phyloP scores from a whole-genome alignment of 495 filamentous ascomycete genomes.

The Friedmanniomyces simplex region DNA sequence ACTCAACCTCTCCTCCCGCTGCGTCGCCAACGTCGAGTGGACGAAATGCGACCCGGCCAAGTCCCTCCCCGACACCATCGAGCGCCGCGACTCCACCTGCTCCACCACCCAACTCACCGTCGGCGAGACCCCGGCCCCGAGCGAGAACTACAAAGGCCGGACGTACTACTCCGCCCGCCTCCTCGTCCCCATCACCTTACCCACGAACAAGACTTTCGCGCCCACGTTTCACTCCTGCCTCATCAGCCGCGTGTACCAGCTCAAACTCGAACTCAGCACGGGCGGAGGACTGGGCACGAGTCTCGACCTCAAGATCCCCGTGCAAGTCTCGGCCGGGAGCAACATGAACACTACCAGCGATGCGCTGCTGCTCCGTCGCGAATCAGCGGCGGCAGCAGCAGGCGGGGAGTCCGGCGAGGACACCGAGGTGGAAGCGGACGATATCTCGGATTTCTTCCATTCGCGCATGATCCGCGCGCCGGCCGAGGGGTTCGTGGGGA shows the following conservation, averaged over 20 bases:
- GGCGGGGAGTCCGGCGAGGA: neutral
- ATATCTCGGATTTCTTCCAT: slow-evolving; percentile 15
- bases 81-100: slow-evolving; percentile 53
- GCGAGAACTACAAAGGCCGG: slow-evolving; percentile 30
- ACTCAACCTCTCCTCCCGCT: slow-evolving; percentile 52
- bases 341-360: neutral
- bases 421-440: slow-evolving; percentile 11
- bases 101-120: slow-evolving; percentile 19
- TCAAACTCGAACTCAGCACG: slow-evolving; percentile 59
- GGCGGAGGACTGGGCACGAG: slow-evolving; percentile 46
- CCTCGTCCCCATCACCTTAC: slow-evolving; percentile 64
- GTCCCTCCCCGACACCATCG: slow-evolving; percentile 9
- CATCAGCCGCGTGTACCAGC: slow-evolving; percentile 63
- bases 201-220: slow-evolving; percentile 59
- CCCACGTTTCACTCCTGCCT: slow-evolving; percentile 89
- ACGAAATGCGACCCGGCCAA: slow-evolving; percentile 35
- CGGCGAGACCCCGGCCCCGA: slow-evolving; percentile 33
- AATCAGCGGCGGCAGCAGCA: too few species aligned
- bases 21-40: slow-evolving; percentile 59
- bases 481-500: slow-evolving; percentile 7
- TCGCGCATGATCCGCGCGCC: slow-evolving; percentile 2
- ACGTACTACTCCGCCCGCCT: slow-evolving; percentile 58
- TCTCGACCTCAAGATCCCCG: slow-evolving; percentile 57
- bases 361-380: neutral
- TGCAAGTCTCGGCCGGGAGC: slow-evolving; percentile 53